A percentile compares a stretch with the other conserved stretches of the same genome.
Conservation (phyloP, 2,329 filamentous ascomycete genomes). For the Pseudocercospora eumusae region DNA sequence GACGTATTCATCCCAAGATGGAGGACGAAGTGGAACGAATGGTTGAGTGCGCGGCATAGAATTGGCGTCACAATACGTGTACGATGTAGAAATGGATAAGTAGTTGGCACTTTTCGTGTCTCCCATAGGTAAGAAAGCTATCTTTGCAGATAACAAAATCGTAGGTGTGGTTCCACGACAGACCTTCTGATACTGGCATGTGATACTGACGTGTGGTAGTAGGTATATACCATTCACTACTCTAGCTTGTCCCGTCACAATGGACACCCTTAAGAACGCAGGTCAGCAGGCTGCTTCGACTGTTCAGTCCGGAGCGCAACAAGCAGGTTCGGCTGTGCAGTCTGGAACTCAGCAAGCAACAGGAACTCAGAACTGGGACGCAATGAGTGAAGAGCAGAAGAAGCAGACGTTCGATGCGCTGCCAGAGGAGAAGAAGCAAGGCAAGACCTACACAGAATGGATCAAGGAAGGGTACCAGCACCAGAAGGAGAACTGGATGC, state of each 20-base stretch:
- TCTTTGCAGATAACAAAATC: neutral
- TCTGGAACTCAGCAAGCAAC: slow-evolving; percentile 16
- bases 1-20: neutral
- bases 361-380: slow-evolving; percentile 38
- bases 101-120: neutral
- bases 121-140: neutral
- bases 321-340: slow-evolving; percentile 19
- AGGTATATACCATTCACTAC: neutral
- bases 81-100: neutral
- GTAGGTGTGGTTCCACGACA: neutral
- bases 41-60: neutral
- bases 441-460: slow-evolving; percentile 54
- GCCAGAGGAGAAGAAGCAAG: slow-evolving; percentile 38
- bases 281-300: slow-evolving; percentile 14
- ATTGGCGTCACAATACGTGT: neutral
- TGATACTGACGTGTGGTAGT: neutral
- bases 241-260: neutral
- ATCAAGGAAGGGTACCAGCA: slow-evolving; percentile 65
- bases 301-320: slow-evolving; percentile 16
- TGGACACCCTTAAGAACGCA: slow-evolving; percentile 28
- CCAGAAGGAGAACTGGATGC: slow-evolving; percentile 74
- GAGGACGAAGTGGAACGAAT: neutral
- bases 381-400: slow-evolving; percentile 41
- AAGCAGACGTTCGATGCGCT: slow-evolving; percentile 38
- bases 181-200: neutral